phyloP scores from a whole-genome alignment of 2,329 filamentous ascomycete genomes.

The Coniella vitis region DNA sequence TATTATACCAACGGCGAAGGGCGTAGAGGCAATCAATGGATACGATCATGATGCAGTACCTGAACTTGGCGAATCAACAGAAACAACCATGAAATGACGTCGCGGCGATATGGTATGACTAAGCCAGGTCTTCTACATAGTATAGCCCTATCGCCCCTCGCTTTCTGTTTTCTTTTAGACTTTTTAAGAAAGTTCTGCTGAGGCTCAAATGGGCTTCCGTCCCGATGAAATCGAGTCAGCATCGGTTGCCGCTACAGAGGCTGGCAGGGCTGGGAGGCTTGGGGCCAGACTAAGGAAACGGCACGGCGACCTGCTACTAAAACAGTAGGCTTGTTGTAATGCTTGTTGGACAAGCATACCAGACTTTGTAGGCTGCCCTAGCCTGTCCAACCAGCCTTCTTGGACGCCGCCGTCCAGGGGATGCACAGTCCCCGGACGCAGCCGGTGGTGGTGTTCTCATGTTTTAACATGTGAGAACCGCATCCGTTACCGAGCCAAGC shows the following conservation, averaged over 20 bases:
- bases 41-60: conserved; percentile 8
- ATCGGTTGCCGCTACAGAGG: not conserved
- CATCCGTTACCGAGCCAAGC: not conserved
- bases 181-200: not conserved
- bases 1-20: conserved; percentile 20
- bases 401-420: too few relatives aligned
- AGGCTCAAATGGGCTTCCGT: not conserved
- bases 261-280: too few relatives aligned
- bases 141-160: not conserved
- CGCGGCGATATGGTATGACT: conserved; percentile 4
- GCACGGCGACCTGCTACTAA: too few relatives aligned
- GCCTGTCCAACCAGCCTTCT: too few relatives aligned
- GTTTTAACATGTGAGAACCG: too few relatives aligned
- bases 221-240: not conserved
- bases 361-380: too few relatives aligned
- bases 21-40: conserved; percentile 13
- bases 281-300: too few relatives aligned
- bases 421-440: too few relatives aligned
- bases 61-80: not conserved
- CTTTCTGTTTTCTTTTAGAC: not conserved
- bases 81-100: conserved; percentile 11
- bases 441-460: too few relatives aligned
- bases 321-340: too few relatives aligned
- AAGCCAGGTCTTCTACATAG: not conserved
- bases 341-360: too few relatives aligned